phyloP scores from a whole-genome alignment of 345 rosid genomes.

The Zanthoxylum bungeanum region DNA sequence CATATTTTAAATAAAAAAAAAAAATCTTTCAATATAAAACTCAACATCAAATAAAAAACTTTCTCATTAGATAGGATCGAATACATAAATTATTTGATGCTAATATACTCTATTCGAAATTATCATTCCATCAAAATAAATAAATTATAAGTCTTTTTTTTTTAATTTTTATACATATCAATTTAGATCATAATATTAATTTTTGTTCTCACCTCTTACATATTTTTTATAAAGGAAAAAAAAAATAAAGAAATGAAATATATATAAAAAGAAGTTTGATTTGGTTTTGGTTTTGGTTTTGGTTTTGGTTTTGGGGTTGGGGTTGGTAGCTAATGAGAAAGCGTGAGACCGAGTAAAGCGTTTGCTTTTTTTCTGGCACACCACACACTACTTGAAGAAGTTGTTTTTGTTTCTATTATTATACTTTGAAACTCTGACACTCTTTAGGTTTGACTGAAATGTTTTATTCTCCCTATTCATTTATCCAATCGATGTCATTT shows the following conservation, averaged over 20 bases:
- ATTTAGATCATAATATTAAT: no score
- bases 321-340: neutral
- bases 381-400: conserved; percentile 2
- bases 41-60: no score
- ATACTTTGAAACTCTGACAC: conserved; percentile 26
- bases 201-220: no score
- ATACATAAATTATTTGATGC: no score
- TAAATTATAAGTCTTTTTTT: no score
- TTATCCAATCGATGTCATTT: conserved; percentile 29
- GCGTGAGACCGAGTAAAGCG: neutral
- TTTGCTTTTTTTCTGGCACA: conserved; percentile 10
- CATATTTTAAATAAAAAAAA: no score
- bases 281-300: neutral
- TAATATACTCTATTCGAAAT: no score
- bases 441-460: conserved; percentile 33
- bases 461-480: neutral
- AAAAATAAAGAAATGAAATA: neutral
- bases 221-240: no score
- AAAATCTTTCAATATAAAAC: no score
- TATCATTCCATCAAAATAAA: no score
- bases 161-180: no score
- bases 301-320: neutral
- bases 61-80: no score
- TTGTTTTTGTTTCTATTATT: neutral
- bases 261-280: neutral